Conservation (phyloP, 768 basidiomycete genomes). For the Arthromyces matolae region DNA sequence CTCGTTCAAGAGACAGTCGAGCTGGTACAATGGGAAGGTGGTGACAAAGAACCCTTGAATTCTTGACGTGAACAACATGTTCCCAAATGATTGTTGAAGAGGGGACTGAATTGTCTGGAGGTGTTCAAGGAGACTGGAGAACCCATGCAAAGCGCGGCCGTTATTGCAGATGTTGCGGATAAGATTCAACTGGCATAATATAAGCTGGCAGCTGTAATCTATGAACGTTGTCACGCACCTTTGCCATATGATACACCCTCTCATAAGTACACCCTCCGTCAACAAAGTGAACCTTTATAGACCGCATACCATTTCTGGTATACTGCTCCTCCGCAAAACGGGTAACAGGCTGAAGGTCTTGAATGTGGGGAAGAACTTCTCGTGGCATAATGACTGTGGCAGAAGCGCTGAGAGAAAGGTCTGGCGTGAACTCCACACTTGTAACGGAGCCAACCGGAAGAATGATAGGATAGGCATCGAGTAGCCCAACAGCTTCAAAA, state of each 20-base stretch:
- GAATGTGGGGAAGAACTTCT: constrained; percentile 1
- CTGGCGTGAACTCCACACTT: neutral
- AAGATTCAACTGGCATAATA: neutral
- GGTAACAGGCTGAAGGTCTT: neutral
- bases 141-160: neutral
- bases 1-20: constrained; percentile 19
- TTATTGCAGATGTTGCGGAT: neutral
- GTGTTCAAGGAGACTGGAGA: neutral
- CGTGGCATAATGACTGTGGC: constrained; percentile 1
- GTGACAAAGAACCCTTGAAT: constrained; percentile 12
- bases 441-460: neutral
- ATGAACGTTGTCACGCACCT: neutral
- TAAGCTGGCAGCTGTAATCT: neutral
- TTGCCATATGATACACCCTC: neutral
- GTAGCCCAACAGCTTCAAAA: neutral
- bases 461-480: neutral
- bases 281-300: neutral
- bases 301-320: neutral
- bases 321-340: neutral
- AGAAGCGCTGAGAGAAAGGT: neutral
- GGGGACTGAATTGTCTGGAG: neutral
- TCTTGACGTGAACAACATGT: neutral
- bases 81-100: neutral
- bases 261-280: neutral
- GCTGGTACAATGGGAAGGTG: constrained; percentile 16